phyloP scores from a whole-genome alignment of 176 grass and related monocot genomes.

The Aechmea fasciata region DNA sequence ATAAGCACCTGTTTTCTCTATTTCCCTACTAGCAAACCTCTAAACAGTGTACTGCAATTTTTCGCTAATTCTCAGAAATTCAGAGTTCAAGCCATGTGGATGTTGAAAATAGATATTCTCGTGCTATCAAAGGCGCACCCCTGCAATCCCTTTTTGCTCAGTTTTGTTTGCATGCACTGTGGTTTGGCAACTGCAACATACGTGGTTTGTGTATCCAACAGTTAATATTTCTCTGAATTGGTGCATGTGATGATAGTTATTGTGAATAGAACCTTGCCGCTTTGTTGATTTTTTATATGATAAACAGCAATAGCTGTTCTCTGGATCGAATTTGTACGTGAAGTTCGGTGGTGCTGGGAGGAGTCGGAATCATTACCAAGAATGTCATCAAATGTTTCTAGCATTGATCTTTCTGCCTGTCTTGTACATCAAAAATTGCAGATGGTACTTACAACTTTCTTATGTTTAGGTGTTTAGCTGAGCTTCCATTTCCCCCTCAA shows the following conservation, averaged over 20 bases:
- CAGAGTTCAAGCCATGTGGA: slow-evolving; percentile 33
- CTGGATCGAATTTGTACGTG: slow-evolving; percentile 99
- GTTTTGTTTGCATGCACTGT: slow-evolving; percentile 87
- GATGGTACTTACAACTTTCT: slow-evolving; percentile 47
- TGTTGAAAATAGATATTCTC: slow-evolving; percentile 50
- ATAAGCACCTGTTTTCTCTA: neutral
- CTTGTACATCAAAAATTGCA: slow-evolving; percentile 92
- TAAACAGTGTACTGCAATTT: slow-evolving; percentile 14
- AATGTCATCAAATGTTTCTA: slow-evolving; percentile 43
- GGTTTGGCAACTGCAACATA: slow-evolving; percentile 96
- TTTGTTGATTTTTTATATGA: slow-evolving; percentile 18
- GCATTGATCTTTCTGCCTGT: slow-evolving; percentile 79
- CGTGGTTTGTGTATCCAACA: slow-evolving; percentile 41
- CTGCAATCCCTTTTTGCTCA: slow-evolving; percentile 83
- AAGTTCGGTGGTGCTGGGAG: slow-evolving; percentile 96
- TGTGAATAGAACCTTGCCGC: neutral
- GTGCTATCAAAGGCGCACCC: slow-evolving; percentile 78
- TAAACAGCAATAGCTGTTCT: slow-evolving; percentile 68
- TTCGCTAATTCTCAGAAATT: slow-evolving; percentile 34
- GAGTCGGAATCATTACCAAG: slow-evolving; percentile 81
- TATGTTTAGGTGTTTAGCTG: no score
- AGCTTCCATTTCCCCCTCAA: no score
- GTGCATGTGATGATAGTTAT: neutral
- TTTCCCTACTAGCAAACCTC: neutral
- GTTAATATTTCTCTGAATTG: slow-evolving; percentile 1